A percentile compares a stretch with the other conserved stretches of the same genome.
Evolutionary conservation across 1,284 basidiomycete species (phyloP).

Genomic region (Cryptococcus floricola): DNA sequence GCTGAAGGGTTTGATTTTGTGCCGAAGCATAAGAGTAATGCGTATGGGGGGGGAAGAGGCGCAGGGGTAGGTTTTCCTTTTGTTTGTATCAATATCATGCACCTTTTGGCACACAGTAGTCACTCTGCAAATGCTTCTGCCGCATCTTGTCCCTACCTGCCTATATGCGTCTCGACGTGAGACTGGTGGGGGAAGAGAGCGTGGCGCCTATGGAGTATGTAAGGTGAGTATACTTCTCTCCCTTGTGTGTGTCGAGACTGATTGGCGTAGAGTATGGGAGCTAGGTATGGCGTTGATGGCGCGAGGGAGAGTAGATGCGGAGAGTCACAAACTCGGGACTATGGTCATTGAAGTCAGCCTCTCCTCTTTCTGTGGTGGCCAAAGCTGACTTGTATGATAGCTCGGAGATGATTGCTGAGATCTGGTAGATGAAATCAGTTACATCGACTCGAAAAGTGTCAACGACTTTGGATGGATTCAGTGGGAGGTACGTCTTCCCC

Average conservation of each 20-base stretch:
- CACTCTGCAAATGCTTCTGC: no score
- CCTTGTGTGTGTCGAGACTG: not conserved
- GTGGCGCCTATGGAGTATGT: conserved; percentile 34
- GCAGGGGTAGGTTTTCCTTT: conserved; percentile 36
- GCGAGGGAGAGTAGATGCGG: not conserved
- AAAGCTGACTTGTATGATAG: conserved; percentile 10
- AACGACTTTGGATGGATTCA: conserved; percentile 43
- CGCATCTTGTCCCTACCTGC: no score
- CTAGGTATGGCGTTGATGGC: conserved; percentile 35
- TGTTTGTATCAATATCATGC: not conserved
- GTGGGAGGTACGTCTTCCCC: conserved; percentile 33
- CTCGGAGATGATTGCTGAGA: conserved; percentile 39
- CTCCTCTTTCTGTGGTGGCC: not conserved
- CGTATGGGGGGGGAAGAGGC: conserved; percentile 59
- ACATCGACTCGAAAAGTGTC: conserved; percentile 40
- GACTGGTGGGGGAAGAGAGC: conserved; percentile 30
- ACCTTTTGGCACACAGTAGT: not conserved
- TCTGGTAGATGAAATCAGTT: conserved; percentile 36
- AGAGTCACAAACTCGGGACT: no score
- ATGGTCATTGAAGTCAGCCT: no score
- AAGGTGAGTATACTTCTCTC: conserved; percentile 23
- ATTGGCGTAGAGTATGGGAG: conserved; percentile 36
- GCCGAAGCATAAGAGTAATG: conserved; percentile 71
- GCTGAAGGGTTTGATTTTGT: conserved; percentile 65
- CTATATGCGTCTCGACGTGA: no score